phyloP scores from a whole-genome alignment of 192 early-diverging fungal genomes.

The Dispira simplex region DNA sequence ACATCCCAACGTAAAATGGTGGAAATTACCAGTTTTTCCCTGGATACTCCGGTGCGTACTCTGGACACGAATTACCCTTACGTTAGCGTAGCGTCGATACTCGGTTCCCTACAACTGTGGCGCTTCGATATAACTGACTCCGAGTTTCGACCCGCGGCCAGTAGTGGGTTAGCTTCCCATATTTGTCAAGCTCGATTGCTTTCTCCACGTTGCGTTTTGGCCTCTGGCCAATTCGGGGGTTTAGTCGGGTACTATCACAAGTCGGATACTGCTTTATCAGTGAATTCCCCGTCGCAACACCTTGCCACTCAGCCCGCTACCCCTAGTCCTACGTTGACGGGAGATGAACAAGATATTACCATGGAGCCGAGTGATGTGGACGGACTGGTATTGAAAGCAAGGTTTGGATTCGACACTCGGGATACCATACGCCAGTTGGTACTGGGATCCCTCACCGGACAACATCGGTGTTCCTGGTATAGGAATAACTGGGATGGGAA shows the following conservation, averaged over 20 bases:
- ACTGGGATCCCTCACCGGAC: not conserved
- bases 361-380: not conserved
- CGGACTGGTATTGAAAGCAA: not conserved
- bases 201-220: not conserved
- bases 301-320: not conserved
- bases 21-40: not conserved
- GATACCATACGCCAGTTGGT: constrained; percentile 5
- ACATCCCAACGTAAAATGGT: not conserved
- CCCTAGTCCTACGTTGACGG: not conserved
- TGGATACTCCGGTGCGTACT: constrained; percentile 3
- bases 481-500: not conserved
- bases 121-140: not conserved
- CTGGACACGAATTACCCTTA: not conserved
- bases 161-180: not conserved
- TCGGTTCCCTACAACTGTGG: constrained; percentile 1
- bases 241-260: not conserved
- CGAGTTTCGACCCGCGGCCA: not conserved
- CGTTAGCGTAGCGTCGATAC: not conserved
- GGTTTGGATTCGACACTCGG: not conserved
- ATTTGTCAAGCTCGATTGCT: not conserved
- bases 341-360: not conserved
- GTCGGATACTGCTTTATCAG: not conserved
- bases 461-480: not conserved
- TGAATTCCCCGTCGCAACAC: not conserved
- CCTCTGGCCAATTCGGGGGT: constrained; percentile 4